A percentile compares a stretch with the other conserved stretches of the same genome.
phyloP scores from a whole-genome alignment of 1,139 yeast genomes.

The Wickerhamomyces sp. region DNA sequence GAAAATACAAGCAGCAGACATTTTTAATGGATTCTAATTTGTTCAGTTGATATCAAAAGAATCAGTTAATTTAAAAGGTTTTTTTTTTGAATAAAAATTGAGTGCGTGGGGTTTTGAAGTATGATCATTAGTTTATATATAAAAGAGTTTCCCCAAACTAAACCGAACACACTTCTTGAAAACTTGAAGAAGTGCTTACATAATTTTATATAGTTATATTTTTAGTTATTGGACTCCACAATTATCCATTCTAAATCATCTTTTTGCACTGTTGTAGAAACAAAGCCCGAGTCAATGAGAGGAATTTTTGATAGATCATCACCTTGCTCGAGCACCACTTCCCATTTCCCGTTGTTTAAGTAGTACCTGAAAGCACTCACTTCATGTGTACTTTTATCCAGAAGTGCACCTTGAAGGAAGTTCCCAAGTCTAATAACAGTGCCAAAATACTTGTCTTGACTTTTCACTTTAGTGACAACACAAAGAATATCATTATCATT shows the following conservation, averaged over 20 bases:
- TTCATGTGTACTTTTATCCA: constrained; percentile 12
- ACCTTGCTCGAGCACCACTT: constrained; percentile 14
- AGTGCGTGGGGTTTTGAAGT: not conserved
- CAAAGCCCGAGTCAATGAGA: constrained; percentile 9
- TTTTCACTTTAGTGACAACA: constrained; percentile 11
- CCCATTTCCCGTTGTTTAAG: constrained; percentile 10
- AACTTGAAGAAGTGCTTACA: not conserved
- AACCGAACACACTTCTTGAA: not conserved
- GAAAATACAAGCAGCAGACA: constrained; percentile 66
- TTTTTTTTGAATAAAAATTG: not conserved
- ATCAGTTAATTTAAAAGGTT: not conserved
- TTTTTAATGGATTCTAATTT: constrained; percentile 22
- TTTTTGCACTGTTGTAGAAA: constrained; percentile 5
- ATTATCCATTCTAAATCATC: constrained; percentile 16
- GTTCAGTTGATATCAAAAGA: not conserved
- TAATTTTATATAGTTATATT: not conserved
- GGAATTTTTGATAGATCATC: constrained; percentile 17
- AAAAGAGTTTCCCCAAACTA: not conserved
- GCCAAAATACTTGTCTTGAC: constrained; percentile 13
- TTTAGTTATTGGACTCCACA: constrained; percentile 10
- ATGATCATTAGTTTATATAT: not conserved
- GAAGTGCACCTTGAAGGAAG: constrained; percentile 20
- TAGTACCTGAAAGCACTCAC: constrained; percentile 15
- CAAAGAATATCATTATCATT: constrained; percentile 5
- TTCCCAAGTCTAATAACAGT: constrained; percentile 20